These are phyloP conservation scores for Vaccinium vitisidaea DNA, from an alignment of 148 eudicot genomes.

Conservation along the genomic window DNA sequence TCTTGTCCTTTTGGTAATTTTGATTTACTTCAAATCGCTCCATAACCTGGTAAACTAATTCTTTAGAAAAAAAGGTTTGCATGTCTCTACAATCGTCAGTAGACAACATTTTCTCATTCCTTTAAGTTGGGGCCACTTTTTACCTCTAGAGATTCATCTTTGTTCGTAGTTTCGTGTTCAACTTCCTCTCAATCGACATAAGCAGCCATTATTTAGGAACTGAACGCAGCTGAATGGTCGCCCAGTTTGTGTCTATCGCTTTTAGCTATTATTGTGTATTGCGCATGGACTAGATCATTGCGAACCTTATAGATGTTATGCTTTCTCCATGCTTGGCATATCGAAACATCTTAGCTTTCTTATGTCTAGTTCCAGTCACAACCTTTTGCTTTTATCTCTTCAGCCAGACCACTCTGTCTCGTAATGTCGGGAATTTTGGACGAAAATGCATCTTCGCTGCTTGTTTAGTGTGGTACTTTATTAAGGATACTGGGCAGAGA, in stretches of 20 bases:
- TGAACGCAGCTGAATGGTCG: background rate
- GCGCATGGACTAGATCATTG: background rate
- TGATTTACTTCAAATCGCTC: background rate
- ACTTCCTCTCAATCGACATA: background rate
- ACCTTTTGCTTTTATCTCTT: background rate
- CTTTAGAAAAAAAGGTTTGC: background rate
- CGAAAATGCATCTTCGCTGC: background rate
- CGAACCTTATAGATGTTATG: background rate
- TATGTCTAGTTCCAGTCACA: background rate
- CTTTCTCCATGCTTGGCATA: background rate
- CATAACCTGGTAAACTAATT: background rate
- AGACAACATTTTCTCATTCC: background rate
- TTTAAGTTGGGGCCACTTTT: background rate
- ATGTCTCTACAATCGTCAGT: background rate
- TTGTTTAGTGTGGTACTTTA: background rate
- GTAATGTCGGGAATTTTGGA: background rate
- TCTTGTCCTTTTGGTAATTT: background rate
- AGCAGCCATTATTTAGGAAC: background rate
- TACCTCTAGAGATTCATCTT: background rate
- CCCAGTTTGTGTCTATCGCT: background rate
- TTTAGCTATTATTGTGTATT: background rate
- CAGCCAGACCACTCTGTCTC: background rate
- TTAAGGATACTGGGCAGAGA: background rate
- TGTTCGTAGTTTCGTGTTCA: background rate
- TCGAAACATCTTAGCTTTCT: background rate